phyloP scores from a whole-genome alignment of 345 rosid species.

The Linum usitatissimum region DNA sequence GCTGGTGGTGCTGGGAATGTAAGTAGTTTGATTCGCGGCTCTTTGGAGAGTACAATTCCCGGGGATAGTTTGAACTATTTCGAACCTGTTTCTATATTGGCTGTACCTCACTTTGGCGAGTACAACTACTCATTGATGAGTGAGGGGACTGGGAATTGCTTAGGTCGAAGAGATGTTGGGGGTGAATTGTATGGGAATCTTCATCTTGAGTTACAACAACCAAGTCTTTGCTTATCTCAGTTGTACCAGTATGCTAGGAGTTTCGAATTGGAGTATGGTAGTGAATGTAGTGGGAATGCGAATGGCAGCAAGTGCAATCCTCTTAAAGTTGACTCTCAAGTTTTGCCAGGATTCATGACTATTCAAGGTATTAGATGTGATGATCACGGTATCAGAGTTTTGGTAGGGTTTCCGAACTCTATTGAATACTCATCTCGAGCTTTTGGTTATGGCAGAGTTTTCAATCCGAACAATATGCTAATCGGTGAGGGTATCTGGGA shows the following conservation, averaged over 20 bases:
- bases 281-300: conserved; percentile 28
- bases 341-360: conserved; percentile 32
- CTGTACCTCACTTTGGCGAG: conserved; percentile 29
- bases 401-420: conserved; percentile 12
- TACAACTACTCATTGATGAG: conserved; percentile 45
- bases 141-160: conserved; percentile 22
- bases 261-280: conserved; percentile 37
- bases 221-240: conserved; percentile 13
- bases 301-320: conserved; percentile 33
- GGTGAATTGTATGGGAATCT: conserved; percentile 22
- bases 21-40: conserved; percentile 54
- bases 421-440: conserved; percentile 20
- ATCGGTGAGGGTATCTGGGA: conserved; percentile 82
- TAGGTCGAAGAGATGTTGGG: conserved; percentile 14
- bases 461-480: conserved; percentile 24
- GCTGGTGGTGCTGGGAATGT: conserved; percentile 21
- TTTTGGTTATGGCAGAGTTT: conserved; percentile 42
- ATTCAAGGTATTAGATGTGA: conserved; percentile 34
- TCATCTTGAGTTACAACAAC: conserved; percentile 18
- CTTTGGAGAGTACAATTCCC: conserved; percentile 37
- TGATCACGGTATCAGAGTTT: conserved; percentile 2
- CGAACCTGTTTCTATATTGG: conserved; percentile 49
- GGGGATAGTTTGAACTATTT: conserved; percentile 27
- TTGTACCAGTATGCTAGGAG: conserved; percentile 19
- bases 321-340: conserved; percentile 17